A percentile compares a stretch with the other conserved stretches of the same genome.
Conservation (phyloP, 208 protist species). For the Leishmania braziliensis region DNA sequence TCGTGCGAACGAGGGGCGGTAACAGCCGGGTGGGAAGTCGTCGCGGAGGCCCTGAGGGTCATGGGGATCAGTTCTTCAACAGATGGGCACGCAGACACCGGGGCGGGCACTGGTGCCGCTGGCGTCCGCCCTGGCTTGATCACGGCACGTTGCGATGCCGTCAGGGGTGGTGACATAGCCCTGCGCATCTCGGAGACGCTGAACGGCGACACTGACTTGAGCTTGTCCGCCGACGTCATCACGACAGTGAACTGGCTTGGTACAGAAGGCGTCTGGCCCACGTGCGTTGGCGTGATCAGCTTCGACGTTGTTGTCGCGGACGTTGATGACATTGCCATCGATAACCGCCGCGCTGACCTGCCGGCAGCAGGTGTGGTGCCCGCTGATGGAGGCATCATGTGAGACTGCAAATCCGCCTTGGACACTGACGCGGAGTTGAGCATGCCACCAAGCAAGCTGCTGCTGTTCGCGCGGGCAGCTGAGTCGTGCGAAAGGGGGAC, state of each 20-base stretch:
- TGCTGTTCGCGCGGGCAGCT: conserved; percentile 18
- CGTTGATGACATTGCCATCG: background rate
- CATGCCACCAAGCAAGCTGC: conserved; percentile 3
- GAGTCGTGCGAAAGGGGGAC: conserved; percentile 9
- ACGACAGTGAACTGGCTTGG: conserved; percentile 8
- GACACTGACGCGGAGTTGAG: background rate
- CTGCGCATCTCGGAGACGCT: conserved; percentile 11
- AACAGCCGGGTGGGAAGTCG: background rate
- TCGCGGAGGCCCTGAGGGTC: background rate
- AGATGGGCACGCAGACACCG: background rate
- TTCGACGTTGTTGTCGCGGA: background rate
- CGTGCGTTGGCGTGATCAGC: background rate
- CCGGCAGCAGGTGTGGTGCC: background rate
- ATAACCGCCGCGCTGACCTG: background rate
- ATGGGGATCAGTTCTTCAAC: background rate
- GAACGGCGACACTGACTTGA: conserved; percentile 13
- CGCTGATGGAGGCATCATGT: background rate
- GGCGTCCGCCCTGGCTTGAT: background rate
- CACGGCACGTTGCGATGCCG: conserved; percentile 9
- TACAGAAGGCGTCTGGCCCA: background rate
- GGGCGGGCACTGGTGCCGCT: background rate
- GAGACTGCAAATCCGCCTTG: background rate
- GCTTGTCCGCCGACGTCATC: background rate
- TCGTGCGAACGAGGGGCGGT: conserved; percentile 1
- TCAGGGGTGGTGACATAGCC: background rate